A percentile compares a stretch with the other conserved stretches of the same genome.
These are phyloP conservation scores for Apostasia ramifera DNA, from an alignment of 106 monocot genomes.

Conservation along the genomic window DNA sequence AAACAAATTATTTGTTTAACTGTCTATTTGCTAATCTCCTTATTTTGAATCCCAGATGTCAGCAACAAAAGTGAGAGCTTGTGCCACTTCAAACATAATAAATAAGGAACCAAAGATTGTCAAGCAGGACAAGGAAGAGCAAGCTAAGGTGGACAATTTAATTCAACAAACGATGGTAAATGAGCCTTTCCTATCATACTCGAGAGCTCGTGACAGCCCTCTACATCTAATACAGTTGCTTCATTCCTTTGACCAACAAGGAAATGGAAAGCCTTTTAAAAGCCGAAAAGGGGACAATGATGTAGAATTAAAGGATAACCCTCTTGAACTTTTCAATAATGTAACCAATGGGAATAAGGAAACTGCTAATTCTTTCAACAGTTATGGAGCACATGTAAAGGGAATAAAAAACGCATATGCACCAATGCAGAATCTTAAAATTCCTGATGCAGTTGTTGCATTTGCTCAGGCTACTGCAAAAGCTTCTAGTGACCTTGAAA, in stretches of 20 bases:
- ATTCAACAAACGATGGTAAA: slow-evolving; percentile 45
- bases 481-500: slow-evolving; percentile 77
- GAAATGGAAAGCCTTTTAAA: slow-evolving; percentile 25
- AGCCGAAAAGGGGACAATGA: slow-evolving; percentile 16
- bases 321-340: slow-evolving; percentile 16
- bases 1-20: not conserved
- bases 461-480: slow-evolving; percentile 75
- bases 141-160: slow-evolving; percentile 37
- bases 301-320: slow-evolving; percentile 19
- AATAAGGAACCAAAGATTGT: slow-evolving; percentile 19
- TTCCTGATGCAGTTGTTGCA: slow-evolving; percentile 71
- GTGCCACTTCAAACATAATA: slow-evolving; percentile 20
- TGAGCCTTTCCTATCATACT: slow-evolving; percentile 49
- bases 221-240: slow-evolving; percentile 54
- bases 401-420: slow-evolving; percentile 31
- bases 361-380: slow-evolving; percentile 21
- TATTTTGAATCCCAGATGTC: slow-evolving; percentile 8
- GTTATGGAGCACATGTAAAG: slow-evolving; percentile 17
- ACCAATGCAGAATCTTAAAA: slow-evolving; percentile 35
- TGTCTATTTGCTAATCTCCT: not conserved
- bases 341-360: slow-evolving; percentile 27
- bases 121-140: slow-evolving; percentile 31
- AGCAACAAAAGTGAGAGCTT: slow-evolving; percentile 17
- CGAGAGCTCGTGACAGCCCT: slow-evolving; percentile 41
- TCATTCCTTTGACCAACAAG: slow-evolving; percentile 49